Base-by-base conservation (phyloP, 2,329 filamentous ascomycete genomes). In the Thelonectria discophora region DNA sequence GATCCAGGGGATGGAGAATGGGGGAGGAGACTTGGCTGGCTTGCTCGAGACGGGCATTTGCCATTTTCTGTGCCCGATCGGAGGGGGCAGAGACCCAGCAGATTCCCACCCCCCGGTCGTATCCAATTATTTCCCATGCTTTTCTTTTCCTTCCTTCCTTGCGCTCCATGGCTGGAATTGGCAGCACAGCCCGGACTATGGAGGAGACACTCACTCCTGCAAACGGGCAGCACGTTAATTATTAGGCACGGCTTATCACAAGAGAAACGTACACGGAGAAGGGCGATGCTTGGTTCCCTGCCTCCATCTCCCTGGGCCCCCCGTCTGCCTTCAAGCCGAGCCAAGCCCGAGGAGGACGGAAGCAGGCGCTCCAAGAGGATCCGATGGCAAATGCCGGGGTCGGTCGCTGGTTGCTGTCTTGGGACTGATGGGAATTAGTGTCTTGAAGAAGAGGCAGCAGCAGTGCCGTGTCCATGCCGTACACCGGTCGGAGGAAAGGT, bases 31-130 rank as follows among this genome's bases (percentile, higher is more conserved):
- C 32, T 20, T 21, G 20, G 50, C 32, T 32, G 40, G 30, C 21
- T 24, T 21, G 18, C 13, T 30, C 37, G 34, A 24, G 42, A 17
- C 30, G 20, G 39, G 21, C 30, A 30, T 13, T 48, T 18, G 48
- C 32, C 45, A 34, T 46, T 48, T 37, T 50, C 20, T 39, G 55
- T 60, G 47, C 51, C 58, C 46, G 51, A 55, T 60, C 51, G 51
- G 30, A 55, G 50, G 37, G 21, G n/a, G n/a, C n/a, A n/a, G 55
- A 34, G 51, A 55, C 51, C 57, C 45, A 34, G 32, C 51, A 45
- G 39, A 51, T 51, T 20, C 42, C 40, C 50, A 34, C 20, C 42
- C 53, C 58, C 52, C 47, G 42, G 30, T 47, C 40, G 32, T 39
- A 45, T 60, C 37, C 55, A 55, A 40, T 60, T 30, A 46, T 27